phyloP scores from a whole-genome alignment of 345 rosid genomes.

The Citropsis articulata region DNA sequence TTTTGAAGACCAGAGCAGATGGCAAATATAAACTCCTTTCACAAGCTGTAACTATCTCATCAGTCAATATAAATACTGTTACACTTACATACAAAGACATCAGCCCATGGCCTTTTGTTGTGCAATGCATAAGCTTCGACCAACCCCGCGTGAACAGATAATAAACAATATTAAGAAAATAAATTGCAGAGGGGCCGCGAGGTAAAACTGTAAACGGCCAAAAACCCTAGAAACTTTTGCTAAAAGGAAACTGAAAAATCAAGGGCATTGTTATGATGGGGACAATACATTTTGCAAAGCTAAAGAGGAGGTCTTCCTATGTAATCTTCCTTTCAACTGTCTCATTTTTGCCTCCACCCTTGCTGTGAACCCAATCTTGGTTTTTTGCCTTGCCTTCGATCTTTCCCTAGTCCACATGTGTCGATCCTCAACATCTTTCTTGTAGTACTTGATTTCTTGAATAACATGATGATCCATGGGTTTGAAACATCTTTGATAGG shows the following conservation, averaged over 20 bases:
- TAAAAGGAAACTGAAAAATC: conserved; percentile 10
- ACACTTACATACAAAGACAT: conserved; percentile 14
- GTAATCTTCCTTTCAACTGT: conserved; percentile 59
- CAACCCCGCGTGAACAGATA: conserved; percentile 20
- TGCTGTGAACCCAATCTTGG: conserved; percentile 93
- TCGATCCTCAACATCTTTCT: conserved; percentile 70
- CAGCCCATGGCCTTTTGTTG: not conserved
- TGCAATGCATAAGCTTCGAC: conserved; percentile 15
- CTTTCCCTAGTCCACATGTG: conserved; percentile 87
- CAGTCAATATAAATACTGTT: conserved; percentile 9
- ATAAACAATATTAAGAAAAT: conserved; percentile 22
- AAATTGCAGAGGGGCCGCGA: conserved; percentile 14
- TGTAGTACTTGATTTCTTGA: conserved; percentile 88
- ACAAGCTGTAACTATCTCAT: conserved; percentile 11
- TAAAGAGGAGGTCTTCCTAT: conserved; percentile 53
- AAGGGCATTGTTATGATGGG: conserved; percentile 28
- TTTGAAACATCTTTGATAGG: conserved; percentile 71
- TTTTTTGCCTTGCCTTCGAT: conserved; percentile 83
- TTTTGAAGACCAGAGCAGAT: not conserved
- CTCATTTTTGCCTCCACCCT: conserved; percentile 96
- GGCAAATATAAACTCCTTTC: not conserved
- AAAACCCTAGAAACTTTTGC: conserved; percentile 17
- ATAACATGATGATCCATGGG: conserved; percentile 96
- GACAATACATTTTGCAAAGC: conserved; percentile 32
- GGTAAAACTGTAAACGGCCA: conserved; percentile 23